A percentile compares a stretch with the other conserved stretches of the same genome.
phyloP scores from a whole-genome alignment of 2,329 filamentous ascomycete species.

The Trichoderma pleuroti region DNA sequence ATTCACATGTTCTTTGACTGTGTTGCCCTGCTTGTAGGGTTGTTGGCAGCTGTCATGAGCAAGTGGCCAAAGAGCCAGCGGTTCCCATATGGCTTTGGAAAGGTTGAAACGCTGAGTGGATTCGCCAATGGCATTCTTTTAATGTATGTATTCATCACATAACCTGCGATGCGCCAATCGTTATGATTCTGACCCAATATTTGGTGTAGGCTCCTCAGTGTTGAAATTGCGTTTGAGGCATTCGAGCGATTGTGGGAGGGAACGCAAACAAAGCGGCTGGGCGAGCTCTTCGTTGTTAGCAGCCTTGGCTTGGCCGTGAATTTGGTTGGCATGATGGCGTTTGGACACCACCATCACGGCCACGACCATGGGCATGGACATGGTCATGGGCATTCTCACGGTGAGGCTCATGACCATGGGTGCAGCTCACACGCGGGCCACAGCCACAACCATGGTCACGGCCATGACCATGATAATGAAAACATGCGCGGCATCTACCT shows the following conservation, averaged over 20 bases:
- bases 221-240: constrained; percentile 95
- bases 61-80: constrained; percentile 89
- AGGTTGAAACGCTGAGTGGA: constrained; percentile 92
- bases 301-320: constrained; percentile 84
- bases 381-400: constrained; percentile 39
- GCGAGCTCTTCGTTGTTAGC: constrained; percentile 86
- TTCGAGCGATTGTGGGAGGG: constrained; percentile 83
- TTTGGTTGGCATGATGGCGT: constrained; percentile 84
- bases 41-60: constrained; percentile 89
- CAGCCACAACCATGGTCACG: constrained; percentile 32
- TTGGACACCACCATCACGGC: constrained; percentile 59
- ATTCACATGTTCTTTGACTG: constrained; percentile 99
- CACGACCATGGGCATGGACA: constrained; percentile 42
- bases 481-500: constrained; percentile 98
- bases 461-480: constrained; percentile 72
- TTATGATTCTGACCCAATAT: constrained; percentile 3
- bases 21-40: constrained; percentile 81
- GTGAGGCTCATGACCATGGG: constrained; percentile 37
- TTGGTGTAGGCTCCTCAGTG: constrained; percentile 73
- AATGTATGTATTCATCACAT: constrained; percentile 54
- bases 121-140: constrained; percentile 96
- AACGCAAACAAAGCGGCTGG: constrained; percentile 75
- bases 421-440: constrained; percentile 23
- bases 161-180: background rate
- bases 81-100: constrained; percentile 94